Evolutionary conservation across 768 basidiomycete species (phyloP).

Genomic region (Kwoniella sp.): DNA sequence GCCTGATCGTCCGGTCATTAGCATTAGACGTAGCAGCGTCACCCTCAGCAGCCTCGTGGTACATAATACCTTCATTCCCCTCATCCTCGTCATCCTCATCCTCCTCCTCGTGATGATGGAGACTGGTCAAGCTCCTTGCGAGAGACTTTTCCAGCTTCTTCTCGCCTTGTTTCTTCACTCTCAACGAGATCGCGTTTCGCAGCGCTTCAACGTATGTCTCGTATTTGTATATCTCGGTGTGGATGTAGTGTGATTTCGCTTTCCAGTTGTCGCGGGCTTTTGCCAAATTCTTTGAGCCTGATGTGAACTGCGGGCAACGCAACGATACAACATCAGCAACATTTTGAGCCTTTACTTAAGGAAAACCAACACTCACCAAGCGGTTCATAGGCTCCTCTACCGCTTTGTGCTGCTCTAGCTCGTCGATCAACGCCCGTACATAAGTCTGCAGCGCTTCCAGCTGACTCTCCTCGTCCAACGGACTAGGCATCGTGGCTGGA

Average conservation of each 20-base stretch:
- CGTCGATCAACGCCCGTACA: constrained; percentile 71
- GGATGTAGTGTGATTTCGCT: constrained; percentile 82
- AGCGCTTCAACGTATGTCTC: constrained; percentile 91
- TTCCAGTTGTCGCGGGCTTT: constrained; percentile 91
- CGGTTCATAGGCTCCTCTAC: constrained; percentile 78
- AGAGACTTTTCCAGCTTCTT: constrained; percentile 67
- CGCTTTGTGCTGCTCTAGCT: constrained; percentile 80
- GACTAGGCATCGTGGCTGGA: constrained; percentile 78
- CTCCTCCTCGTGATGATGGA: constrained; percentile 1
- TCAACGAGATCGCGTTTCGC: constrained; percentile 75
- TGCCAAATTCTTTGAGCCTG: constrained; percentile 69
- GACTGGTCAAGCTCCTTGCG: constrained; percentile 26
- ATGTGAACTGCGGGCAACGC: constrained; percentile 82
- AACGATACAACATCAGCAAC: not conserved
- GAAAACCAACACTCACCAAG: constrained; percentile 62
- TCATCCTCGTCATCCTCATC: not conserved
- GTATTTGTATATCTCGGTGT: constrained; percentile 93
- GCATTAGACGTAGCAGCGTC: not conserved
- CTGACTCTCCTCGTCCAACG: constrained; percentile 89
- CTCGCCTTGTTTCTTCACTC: constrained; percentile 87
- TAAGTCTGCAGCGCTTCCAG: constrained; percentile 86
- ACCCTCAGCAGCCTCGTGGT: not conserved
- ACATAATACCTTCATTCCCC: not conserved
- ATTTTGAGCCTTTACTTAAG: no score
- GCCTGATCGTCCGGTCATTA: not conserved